Evolutionary conservation across 768 basidiomycete species (phyloP).

Genomic region (Termitomyces bulborhizus): DNA sequence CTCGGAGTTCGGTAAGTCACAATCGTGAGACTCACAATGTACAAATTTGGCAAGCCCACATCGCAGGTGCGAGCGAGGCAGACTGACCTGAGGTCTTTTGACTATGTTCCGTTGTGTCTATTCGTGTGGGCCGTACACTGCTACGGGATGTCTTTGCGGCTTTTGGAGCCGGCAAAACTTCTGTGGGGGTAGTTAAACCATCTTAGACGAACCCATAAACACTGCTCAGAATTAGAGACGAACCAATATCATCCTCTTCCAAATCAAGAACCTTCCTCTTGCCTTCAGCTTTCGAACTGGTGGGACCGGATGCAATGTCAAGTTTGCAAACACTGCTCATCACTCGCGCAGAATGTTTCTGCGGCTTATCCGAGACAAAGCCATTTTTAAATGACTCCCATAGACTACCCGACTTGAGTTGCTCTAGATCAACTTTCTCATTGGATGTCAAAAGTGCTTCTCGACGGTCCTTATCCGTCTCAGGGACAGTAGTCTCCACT

Average conservation of each 20-base stretch:
- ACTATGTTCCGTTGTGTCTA: neutral
- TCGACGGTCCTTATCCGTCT: constrained; percentile 44
- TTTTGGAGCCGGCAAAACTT: constrained; percentile 7
- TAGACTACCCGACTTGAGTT: constrained; percentile 30
- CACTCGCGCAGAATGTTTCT: constrained; percentile 6
- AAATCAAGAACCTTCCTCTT: constrained; percentile 8
- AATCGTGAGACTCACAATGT: constrained; percentile 47
- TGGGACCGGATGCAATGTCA: neutral
- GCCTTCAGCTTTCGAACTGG: constrained; percentile 1
- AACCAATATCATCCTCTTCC: constrained; percentile 7
- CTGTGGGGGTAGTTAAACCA: neutral
- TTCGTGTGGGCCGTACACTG: neutral
- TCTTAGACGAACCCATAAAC: neutral
- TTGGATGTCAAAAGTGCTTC: constrained; percentile 43
- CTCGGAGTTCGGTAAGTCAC: neutral
- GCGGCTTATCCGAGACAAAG: constrained; percentile 33
- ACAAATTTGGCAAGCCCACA: constrained; percentile 56
- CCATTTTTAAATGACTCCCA: constrained; percentile 44
- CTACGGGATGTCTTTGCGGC: neutral
- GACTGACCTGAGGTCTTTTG: neutral
- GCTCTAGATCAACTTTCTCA: constrained; percentile 34
- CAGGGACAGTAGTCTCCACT: constrained; percentile 23
- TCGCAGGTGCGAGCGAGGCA: neutral
- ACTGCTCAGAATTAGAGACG: neutral
- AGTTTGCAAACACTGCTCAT: constrained; percentile 14